These are phyloP conservation scores for Phoma sp. DNA, from an alignment of 2,329 filamentous ascomycete genomes.

Conservation along the genomic window DNA sequence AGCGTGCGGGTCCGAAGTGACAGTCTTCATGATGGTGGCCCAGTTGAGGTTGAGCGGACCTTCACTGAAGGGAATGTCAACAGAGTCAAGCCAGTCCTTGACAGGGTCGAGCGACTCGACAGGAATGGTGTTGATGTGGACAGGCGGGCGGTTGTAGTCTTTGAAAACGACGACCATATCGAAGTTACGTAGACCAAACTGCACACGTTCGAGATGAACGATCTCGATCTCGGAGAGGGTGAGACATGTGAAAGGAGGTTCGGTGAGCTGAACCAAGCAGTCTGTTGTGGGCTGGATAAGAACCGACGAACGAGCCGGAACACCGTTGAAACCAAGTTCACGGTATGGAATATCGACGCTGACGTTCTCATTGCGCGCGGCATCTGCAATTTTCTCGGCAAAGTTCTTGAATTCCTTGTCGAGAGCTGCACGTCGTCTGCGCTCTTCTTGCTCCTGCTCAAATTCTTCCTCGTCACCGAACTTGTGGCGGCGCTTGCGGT, in stretches of 20 bases:
- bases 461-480: constrained; percentile 99
- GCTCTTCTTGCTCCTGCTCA: constrained; percentile 96
- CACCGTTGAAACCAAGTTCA: constrained; percentile 95
- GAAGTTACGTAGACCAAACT: constrained; percentile 98
- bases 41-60: constrained; percentile 98
- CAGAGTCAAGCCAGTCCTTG: constrained; percentile 96
- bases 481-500: constrained; percentile 94
- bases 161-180: constrained; percentile 99
- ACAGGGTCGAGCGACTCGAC: constrained; percentile 93
- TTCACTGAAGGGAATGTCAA: constrained; percentile 92
- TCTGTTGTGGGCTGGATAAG: constrained; percentile 96
- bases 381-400: constrained; percentile 96
- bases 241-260: constrained; percentile 94
- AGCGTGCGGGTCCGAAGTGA: constrained; percentile 87
- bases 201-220: constrained; percentile 92
- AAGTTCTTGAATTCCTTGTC: constrained; percentile 96
- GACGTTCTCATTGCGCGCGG: constrained; percentile 86
- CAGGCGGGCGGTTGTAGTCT: constrained; percentile 87
- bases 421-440: constrained; percentile 85
- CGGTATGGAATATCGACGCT: constrained; percentile 97
- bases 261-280: constrained; percentile 93
- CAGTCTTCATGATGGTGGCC: constrained; percentile 99
- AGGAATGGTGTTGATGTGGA: constrained; percentile 97
- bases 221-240: constrained; percentile 96
- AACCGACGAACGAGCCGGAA: constrained; percentile 93